phyloP scores from a whole-genome alignment of 176 grass and related monocot genomes.

The Bothriochloa decipiens region DNA sequence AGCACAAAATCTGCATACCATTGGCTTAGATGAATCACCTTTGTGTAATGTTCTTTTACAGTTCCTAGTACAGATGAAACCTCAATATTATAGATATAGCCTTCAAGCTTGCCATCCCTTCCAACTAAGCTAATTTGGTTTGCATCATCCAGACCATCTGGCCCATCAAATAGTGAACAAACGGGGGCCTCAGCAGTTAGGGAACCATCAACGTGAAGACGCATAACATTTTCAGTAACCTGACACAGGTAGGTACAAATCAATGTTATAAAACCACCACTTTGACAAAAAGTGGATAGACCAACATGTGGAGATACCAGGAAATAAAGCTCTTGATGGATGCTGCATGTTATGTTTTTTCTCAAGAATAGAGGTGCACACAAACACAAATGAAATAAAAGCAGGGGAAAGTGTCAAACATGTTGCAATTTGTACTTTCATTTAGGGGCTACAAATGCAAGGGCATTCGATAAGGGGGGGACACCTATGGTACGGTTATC shows the following conservation, averaged over 20 bases:
- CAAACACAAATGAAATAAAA: constrained; percentile 1
- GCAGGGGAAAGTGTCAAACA: background rate
- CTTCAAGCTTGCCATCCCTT: constrained; percentile 64
- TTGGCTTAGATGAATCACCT: constrained; percentile 57
- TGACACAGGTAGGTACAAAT: constrained; percentile 35
- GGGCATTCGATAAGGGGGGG: background rate
- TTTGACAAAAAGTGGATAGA: background rate
- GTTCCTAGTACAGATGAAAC: constrained; percentile 52
- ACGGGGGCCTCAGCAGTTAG: constrained; percentile 59
- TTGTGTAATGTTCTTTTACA: constrained; percentile 57
- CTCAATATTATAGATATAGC: constrained; percentile 73
- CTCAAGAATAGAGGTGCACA: background rate
- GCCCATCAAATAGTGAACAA: constrained; percentile 36
- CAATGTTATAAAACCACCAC: constrained; percentile 14
- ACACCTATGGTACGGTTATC: background rate
- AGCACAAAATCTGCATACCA: background rate
- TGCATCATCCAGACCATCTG: constrained; percentile 38
- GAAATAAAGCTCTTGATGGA: background rate
- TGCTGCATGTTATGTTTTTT: background rate
- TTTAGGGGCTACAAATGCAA: constrained; percentile 2
- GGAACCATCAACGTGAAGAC: constrained; percentile 68
- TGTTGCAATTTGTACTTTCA: background rate
- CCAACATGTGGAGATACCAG: background rate
- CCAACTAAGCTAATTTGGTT: constrained; percentile 63
- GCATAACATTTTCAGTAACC: constrained; percentile 64